Base-by-base conservation (phyloP, 2,329 filamentous ascomycete genomes). In the Chrysoporthe deuterocubensis region DNA sequence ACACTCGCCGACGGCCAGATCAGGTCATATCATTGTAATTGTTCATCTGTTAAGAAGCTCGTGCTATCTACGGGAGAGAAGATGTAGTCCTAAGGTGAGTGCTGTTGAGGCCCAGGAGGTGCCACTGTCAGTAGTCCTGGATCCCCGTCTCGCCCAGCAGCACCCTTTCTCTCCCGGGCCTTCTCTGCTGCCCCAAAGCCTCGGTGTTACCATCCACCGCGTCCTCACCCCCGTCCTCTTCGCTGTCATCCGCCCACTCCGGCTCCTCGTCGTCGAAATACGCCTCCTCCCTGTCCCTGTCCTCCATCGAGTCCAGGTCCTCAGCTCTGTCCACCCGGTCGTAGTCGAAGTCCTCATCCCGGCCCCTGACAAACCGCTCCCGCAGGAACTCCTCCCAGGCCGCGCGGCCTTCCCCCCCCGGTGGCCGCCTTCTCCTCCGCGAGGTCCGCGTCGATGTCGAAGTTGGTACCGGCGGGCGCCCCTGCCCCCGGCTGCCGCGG, bases 261-360 rank as follows among this genome's bases (percentile, higher is more conserved):
- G 91, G 90, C 72, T 92, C 90, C 81, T 97, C 91, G 6, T 89
- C 88, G 32, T 94, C 92, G 75, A 96, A 94, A 82, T 92, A 97
- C 26, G 84, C 84, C 48, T 97, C 92, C 77, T 95, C 85, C 16
- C 82, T 81, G 64, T 90, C 89, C n/a, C 83, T 79, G 70, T 81
- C 87, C 82, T 75, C 84, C 78, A 82, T 79, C 76, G 78, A 87
- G 76, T 97, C 93, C 66, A 89, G 90, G 26, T 89, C 89, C 42
- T 93, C 89, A 74, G 91, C 89, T 46, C 81, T 81, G 75, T 97
- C 94, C 5, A 97, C 90, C 2, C 71, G 73, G 1, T 74, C 77
- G 75, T 97, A 97, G 70, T 95, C 90, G 73, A 96, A 95, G 60
- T 96, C 93, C 1, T 85, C 83, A 74, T 96, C 94, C 6, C 85